Percentiles rank a stretch among this genome's conserved stretches.
Conservation (phyloP, 2,329 filamentous ascomycete genomes). For the Grosmannia huntii region DNA sequence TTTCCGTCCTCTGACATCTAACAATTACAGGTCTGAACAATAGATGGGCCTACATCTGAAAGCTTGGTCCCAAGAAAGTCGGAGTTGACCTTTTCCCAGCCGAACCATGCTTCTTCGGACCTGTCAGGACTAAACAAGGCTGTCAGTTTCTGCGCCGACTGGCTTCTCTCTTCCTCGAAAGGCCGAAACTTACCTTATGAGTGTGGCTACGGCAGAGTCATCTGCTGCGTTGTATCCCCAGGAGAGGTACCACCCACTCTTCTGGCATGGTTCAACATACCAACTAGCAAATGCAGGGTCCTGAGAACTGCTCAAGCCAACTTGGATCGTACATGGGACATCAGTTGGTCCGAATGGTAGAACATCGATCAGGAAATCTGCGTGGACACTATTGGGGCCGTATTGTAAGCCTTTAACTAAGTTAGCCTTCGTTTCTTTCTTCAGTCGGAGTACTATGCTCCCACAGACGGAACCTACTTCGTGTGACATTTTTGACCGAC, state of each 20-base stretch:
- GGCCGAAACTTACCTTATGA: conserved; percentile 17
- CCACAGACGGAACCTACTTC: background rate
- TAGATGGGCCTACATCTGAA: conserved; percentile 4
- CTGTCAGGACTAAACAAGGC: conserved; percentile 6
- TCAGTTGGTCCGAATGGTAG: conserved; percentile 4
- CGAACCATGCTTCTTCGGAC: conserved; percentile 11
- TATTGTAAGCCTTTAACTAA: conserved; percentile 5
- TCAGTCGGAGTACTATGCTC: background rate
- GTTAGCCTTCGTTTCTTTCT: background rate
- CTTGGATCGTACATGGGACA: conserved; percentile 10
- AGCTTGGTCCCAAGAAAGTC: conserved; percentile 1
- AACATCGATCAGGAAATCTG: conserved; percentile 10
- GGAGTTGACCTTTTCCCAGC: conserved; percentile 13
- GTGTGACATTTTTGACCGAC: background rate
- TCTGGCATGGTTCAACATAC: conserved; percentile 13
- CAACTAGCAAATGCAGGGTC: conserved; percentile 16
- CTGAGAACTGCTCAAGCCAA: conserved; percentile 4
- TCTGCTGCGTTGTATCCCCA: conserved; percentile 19
- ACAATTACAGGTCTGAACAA: conserved; percentile 9
- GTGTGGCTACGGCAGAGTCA: conserved; percentile 19
- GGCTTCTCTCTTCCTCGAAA: background rate
- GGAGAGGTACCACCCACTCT: conserved; percentile 17
- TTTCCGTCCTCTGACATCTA: background rate
- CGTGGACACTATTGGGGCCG: conserved; percentile 5
- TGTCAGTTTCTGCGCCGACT: background rate